Percentiles rank a stretch among this genome's conserved stretches.
Conservation (phyloP, 2,329 filamentous ascomycete genomes). For the Clarireedia monteithiana region DNA sequence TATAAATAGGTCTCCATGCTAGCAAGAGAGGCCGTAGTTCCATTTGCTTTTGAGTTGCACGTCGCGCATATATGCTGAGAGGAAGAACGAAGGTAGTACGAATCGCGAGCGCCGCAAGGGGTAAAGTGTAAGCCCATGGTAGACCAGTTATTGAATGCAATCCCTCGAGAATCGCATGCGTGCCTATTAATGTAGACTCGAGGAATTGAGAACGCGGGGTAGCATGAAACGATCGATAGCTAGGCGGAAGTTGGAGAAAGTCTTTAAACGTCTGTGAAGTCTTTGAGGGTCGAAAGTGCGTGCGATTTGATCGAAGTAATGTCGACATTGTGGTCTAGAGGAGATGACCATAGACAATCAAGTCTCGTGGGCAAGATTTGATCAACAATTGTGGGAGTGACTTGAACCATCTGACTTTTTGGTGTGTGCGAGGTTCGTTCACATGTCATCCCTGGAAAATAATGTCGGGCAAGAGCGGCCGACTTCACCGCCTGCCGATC, state of each 20-base stretch:
- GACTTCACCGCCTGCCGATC: not conserved
- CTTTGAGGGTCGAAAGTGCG: not conserved
- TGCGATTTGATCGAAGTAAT: conserved; percentile 1
- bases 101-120: conserved; percentile 44
- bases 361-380: not conserved
- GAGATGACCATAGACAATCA: not conserved
- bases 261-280: not conserved
- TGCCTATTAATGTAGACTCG: conserved; percentile 35
- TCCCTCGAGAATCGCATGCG: conserved; percentile 38
- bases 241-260: conserved; percentile 20
- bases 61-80: conserved; percentile 36
- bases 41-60: conserved; percentile 33
- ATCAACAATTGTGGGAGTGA: not conserved
- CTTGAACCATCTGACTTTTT: conserved; percentile 2
- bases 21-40: conserved; percentile 35
- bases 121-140: conserved; percentile 47
- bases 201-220: conserved; percentile 35
- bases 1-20: conserved; percentile 30
- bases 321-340: conserved; percentile 3
- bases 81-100: conserved; percentile 41
- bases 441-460: conserved; percentile 5
- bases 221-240: conserved; percentile 41
- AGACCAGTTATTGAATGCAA: conserved; percentile 43
- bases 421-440: not conserved
- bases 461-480: conserved; percentile 1